Percentiles rank a stretch among this genome's conserved stretches.
phyloP scores from a whole-genome alignment of 1,284 basidiomycete genomes.

The Limonomyces culmigenus region DNA sequence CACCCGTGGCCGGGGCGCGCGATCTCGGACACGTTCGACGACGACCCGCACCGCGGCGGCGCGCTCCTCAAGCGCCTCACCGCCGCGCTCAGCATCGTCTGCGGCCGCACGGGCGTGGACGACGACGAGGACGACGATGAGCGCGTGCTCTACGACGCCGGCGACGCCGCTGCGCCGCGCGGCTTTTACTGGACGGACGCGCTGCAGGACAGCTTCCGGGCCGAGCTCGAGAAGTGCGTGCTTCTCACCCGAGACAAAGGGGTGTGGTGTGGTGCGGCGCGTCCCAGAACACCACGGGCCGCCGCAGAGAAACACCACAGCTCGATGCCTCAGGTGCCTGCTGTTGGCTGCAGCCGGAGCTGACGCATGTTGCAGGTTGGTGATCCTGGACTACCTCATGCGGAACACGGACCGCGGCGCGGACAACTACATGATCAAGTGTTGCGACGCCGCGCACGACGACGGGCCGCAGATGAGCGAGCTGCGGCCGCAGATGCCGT shows the following conservation, averaged over 20 bases:
- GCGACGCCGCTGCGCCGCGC: constrained; percentile 30
- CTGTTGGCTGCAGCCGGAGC: no score
- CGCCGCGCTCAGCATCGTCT: constrained; percentile 53
- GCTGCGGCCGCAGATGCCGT: constrained; percentile 11
- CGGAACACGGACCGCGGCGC: constrained; percentile 73
- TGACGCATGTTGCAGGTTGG: no score
- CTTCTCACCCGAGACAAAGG: no score
- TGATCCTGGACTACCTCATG: constrained; percentile 71
- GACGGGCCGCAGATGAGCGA: constrained; percentile 62
- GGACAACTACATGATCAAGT: constrained; percentile 84
- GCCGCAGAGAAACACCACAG: no score
- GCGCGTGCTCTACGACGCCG: constrained; percentile 41
- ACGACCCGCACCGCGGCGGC: constrained; percentile 56
- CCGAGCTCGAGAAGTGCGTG: constrained; percentile 76
- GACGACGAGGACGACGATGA: constrained; percentile 61
- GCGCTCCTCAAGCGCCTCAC: constrained; percentile 46
- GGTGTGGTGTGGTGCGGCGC: no score
- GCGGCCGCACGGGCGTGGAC: constrained; percentile 62
- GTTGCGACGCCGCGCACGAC: constrained; percentile 61
- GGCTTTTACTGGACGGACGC: constrained; percentile 71
- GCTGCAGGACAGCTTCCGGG: constrained; percentile 66
- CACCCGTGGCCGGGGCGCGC: constrained; percentile 82
- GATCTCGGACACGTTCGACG: constrained; percentile 71
- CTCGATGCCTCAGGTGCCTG: no score
- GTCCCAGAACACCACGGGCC: no score